Base-by-base conservation (phyloP, 768 basidiomycete genomes). In the Suillus plorans region DNA sequence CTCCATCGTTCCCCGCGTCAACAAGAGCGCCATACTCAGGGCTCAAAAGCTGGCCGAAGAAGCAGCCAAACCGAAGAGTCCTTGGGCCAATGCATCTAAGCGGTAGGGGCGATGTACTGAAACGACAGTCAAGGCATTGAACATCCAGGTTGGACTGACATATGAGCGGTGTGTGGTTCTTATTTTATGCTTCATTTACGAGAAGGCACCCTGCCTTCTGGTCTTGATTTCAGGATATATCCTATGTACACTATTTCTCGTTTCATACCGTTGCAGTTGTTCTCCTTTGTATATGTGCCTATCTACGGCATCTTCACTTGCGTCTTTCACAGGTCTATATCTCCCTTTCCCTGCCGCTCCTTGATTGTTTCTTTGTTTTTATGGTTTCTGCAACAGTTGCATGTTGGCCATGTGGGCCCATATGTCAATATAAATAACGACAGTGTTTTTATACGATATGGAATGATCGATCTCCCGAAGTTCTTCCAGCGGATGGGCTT, bases 11-110 rank as follows among this genome's bases (percentile, higher is more conserved):
- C 93, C 92, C 9, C 81, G 90, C 62, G 84, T 80, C 66, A 95
- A 95, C 75, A 87, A 83, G 74, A 92, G 89, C 69, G 91, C 93
- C 3, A 77, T 85, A 7, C 73, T 94, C 62, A 82, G 92, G 28
- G 85, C 81, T 13, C 89, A 88, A 66, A 92, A 92, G 79, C 81
- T 85, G 77, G 89, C 69, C 4, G 60, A 52, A 20, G 76, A 76
- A 0, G 71, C 74, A 34, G 68, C 74, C 22, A 77, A 74, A 41
- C 74, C 74, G 5, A 77, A 72, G 68, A 76, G 74, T 36, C 74
- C 60, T 18, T 76, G 74, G 74, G 74, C 74, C 47, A 74, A 76
- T 36, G 74, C 74, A 25, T 69, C 74, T 20, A 69, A 47, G 34
- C 72, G 74, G 22, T 76, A 67, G 49, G 31, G 68, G 59, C 20